Percentiles rank a stretch among this genome's conserved stretches.
Conservation (phyloP, 768 basidiomycete genomes). For the Tephrocybe sp. region DNA sequence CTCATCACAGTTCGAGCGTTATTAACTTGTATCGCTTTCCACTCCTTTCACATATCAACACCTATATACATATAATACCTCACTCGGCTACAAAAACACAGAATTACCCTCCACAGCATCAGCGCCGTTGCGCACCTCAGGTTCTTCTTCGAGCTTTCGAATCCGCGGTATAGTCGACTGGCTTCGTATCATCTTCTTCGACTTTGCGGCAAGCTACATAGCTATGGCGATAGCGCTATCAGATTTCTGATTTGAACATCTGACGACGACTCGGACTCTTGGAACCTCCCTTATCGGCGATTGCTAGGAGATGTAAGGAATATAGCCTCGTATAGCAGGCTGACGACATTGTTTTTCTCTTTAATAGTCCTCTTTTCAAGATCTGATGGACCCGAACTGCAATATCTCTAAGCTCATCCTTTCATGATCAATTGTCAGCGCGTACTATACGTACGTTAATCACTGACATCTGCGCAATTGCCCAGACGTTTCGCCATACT, state of each 20-base stretch:
- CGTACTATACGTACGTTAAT: no score
- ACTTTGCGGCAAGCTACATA: background rate
- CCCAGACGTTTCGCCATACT: no score
- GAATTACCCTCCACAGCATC: background rate
- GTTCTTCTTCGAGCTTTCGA: no score
- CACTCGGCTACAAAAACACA: background rate
- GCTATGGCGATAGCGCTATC: background rate
- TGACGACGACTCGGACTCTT: slow-evolving; percentile 1
- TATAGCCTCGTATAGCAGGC: background rate
- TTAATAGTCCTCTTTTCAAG: background rate
- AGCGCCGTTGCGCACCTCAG: no score
- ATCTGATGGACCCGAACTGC: no score
- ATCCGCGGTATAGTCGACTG: no score
- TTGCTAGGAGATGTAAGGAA: background rate
- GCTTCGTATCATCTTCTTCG: no score
- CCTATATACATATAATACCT: slow-evolving; percentile 1
- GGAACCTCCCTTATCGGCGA: background rate
- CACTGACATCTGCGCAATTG: no score
- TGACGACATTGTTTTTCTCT: background rate
- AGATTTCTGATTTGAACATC: slow-evolving; percentile 4
- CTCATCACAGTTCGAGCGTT: background rate
- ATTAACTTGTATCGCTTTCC: slow-evolving; percentile 6
- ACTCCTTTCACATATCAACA: background rate
- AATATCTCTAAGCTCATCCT: no score
- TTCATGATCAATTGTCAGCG: no score